Percentiles rank a stretch among this genome's conserved stretches.
phyloP scores from a whole-genome alignment of 1,284 basidiomycete genomes.

The Heterobasidion occidentale region DNA sequence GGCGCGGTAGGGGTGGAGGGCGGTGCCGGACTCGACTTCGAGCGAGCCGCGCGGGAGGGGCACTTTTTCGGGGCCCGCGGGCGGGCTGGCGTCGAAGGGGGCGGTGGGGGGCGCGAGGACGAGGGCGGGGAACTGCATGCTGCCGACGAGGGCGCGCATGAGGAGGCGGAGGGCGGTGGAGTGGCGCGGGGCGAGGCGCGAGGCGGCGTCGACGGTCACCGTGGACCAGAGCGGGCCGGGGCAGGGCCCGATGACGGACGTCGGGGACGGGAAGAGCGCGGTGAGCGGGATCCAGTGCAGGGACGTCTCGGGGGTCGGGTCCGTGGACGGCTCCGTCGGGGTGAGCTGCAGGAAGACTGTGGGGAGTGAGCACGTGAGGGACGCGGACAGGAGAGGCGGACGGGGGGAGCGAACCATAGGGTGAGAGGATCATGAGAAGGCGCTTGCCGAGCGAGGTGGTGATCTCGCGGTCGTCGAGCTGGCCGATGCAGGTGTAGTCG shows the following conservation, averaged over 20 bases:
- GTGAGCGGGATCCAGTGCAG: conserved; percentile 89
- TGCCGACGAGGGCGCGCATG: conserved; percentile 82
- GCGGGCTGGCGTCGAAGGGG: conserved; percentile 10
- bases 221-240: conserved; percentile 58
- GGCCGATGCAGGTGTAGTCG: conserved; percentile 86
- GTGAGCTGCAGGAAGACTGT: conserved; percentile 86
- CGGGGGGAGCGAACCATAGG: conserved; percentile 54
- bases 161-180: conserved; percentile 65
- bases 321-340: conserved; percentile 64
- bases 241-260: conserved; percentile 13
- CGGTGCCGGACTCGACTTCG: conserved; percentile 15
- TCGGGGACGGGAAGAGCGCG: conserved; percentile 44
- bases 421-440: conserved; percentile 94
- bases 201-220: conserved; percentile 92
- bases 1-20: conserved; percentile 9
- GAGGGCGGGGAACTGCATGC: conserved; percentile 92
- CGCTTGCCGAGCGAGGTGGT: conserved; percentile 97
- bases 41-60: conserved; percentile 4
- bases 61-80: conserved; percentile 19
- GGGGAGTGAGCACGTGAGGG: conserved; percentile 2
- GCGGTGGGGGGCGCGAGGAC: conserved; percentile 23
- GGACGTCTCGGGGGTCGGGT: conserved; percentile 75
- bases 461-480: conserved; percentile 97
- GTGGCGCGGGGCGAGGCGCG: conserved; percentile 81
- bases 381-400: neutral